A percentile compares a stretch with the other conserved stretches of the same genome.
phyloP scores from a whole-genome alignment of 140 eudicot genomes.

The Senecio squalidus region DNA sequence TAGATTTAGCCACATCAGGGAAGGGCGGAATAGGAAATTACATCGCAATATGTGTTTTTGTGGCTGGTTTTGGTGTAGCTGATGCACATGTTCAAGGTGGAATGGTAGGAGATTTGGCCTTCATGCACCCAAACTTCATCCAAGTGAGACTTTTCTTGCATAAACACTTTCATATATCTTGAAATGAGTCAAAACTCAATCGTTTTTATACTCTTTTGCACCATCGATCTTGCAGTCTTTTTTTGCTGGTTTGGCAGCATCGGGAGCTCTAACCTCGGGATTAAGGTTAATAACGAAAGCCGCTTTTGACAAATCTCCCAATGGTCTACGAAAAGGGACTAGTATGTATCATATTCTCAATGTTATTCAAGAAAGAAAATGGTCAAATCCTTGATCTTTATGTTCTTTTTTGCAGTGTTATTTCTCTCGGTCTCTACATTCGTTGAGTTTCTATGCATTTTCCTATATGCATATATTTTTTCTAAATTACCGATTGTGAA shows the following conservation, averaged over 20 bases:
- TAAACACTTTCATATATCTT: background rate
- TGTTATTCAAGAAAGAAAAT: background rate
- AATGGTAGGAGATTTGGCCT: slow-evolving; percentile 67
- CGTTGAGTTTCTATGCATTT: slow-evolving; percentile 50
- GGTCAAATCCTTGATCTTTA: background rate
- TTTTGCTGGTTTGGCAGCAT: slow-evolving; percentile 66
- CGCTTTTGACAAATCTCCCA: slow-evolving; percentile 45
- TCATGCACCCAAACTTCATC: slow-evolving; percentile 66
- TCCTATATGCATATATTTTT: slow-evolving; percentile 48
- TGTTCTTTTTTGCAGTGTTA: slow-evolving; percentile 36
- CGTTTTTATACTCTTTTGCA: too few relatives aligned
- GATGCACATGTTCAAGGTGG: slow-evolving; percentile 80
- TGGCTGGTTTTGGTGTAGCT: slow-evolving; percentile 61
- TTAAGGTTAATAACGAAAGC: slow-evolving; percentile 67
- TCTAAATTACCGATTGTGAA: slow-evolving; percentile 58
- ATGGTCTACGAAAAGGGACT: slow-evolving; percentile 71
- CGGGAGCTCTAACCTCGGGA: slow-evolving; percentile 62
- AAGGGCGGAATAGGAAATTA: slow-evolving; percentile 59
- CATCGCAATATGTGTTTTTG: slow-evolving; percentile 46
- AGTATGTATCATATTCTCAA: slow-evolving; percentile 30
- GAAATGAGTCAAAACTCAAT: background rate
- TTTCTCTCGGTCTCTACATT: slow-evolving; percentile 52
- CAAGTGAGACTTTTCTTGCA: slow-evolving; percentile 28
- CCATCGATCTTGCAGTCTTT: slow-evolving; percentile 42
- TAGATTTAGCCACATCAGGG: slow-evolving; percentile 60